phyloP scores from a whole-genome alignment of 805 yeast species.

The Hemisphaericaspora nanyangensis region DNA sequence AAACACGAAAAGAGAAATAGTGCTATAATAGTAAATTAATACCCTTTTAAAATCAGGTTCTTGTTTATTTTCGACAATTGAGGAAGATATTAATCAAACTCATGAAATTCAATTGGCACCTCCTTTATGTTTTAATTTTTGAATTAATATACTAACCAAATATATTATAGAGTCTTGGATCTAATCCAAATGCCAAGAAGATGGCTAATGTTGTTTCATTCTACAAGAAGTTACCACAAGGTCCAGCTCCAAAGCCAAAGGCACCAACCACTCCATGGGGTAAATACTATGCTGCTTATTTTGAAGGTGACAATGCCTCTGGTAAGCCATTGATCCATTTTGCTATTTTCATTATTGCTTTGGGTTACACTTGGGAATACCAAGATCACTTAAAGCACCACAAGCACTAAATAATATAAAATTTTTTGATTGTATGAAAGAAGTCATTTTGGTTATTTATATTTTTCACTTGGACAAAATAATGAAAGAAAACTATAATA shows the following conservation, averaged over 20 bases:
- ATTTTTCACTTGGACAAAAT: too few species aligned
- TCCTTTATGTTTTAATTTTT: too few species aligned
- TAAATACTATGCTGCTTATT: slow-evolving; percentile 81
- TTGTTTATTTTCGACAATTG: too few species aligned
- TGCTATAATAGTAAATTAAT: too few species aligned
- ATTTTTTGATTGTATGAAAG: neutral
- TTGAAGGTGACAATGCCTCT: slow-evolving; percentile 77
- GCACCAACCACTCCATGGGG: slow-evolving; percentile 63
- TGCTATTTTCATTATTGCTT: slow-evolving; percentile 59
- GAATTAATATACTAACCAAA: slow-evolving; percentile 27
- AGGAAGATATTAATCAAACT: too few species aligned
- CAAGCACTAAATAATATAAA: slow-evolving; percentile 1
- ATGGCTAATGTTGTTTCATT: slow-evolving; percentile 92
- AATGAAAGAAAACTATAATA: too few species aligned
- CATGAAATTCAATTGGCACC: too few species aligned
- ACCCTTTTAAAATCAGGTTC: too few species aligned
- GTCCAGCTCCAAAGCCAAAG: slow-evolving; percentile 74
- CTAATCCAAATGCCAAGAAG: slow-evolving; percentile 96
- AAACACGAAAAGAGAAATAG: too few species aligned
- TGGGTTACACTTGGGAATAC: slow-evolving; percentile 92
- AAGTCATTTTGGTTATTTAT: neutral
- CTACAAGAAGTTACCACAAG: slow-evolving; percentile 95
- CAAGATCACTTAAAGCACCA: slow-evolving; percentile 71
- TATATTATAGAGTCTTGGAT: slow-evolving; percentile 68
- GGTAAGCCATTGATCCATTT: slow-evolving; percentile 82